Percentiles rank a stretch among this genome's conserved stretches.
These are phyloP conservation scores for Naematelia encephala DNA, from an alignment of 768 basidiomycete genomes.

Conservation along the genomic window DNA sequence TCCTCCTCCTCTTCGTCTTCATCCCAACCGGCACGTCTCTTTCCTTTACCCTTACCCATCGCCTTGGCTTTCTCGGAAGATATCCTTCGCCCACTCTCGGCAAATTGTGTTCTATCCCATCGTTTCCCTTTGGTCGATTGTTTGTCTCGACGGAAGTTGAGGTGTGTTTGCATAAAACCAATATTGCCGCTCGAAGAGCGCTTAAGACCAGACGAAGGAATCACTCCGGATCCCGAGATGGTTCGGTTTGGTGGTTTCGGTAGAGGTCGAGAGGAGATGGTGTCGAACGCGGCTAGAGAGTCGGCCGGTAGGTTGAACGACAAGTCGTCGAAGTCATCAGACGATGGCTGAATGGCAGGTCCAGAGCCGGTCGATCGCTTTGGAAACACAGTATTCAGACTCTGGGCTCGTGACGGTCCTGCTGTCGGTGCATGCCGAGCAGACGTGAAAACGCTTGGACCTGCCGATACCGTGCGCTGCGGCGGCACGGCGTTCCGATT, in stretches of 20 bases:
- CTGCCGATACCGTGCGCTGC: background rate
- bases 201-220: constrained; percentile 19
- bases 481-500: background rate
- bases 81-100: constrained; percentile 65
- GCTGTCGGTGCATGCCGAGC: background rate
- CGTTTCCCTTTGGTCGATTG: constrained; percentile 57
- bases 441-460: background rate
- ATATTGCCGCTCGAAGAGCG: constrained; percentile 11
- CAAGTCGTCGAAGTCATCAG: constrained; percentile 18
- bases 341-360: constrained; percentile 12
- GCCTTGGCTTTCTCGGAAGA: constrained; percentile 52
- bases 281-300: constrained; percentile 6
- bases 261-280: background rate
- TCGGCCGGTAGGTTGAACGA: constrained; percentile 11
- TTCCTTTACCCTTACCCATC: constrained; percentile 57
- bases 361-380: background rate
- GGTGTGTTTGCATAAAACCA: constrained; percentile 38
- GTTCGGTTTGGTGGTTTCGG: background rate
- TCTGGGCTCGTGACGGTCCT: background rate
- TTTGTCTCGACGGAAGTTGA: constrained; percentile 41
- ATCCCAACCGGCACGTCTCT: constrained; percentile 22
- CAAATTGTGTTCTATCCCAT: constrained; percentile 89
- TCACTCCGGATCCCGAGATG: background rate
- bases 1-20: constrained; percentile 48
- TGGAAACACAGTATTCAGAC: background rate